Conservation (phyloP, 176 grass and related monocot species). For the Cocos nucifera region DNA sequence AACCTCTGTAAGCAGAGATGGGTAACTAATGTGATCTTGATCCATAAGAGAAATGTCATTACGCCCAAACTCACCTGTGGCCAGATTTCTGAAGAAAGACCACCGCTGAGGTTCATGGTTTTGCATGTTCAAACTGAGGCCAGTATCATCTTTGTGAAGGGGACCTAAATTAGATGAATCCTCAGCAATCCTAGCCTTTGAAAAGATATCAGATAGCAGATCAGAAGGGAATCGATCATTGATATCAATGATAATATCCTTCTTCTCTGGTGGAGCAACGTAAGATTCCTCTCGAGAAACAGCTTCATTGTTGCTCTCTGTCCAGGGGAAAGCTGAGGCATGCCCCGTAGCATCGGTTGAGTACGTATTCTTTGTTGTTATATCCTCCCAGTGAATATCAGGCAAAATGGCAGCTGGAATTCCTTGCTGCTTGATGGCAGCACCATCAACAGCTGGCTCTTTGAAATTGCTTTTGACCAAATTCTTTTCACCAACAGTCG, state of each 20-base stretch:
- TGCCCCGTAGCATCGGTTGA: conserved; percentile 16
- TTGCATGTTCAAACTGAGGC: conserved; percentile 69
- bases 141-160: conserved; percentile 55
- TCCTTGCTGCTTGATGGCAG: conserved; percentile 20
- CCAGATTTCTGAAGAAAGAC: conserved; percentile 97
- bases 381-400: conserved; percentile 32
- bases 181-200: conserved; percentile 55
- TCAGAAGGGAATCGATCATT: conserved; percentile 62
- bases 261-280: conserved; percentile 30
- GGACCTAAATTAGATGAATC: conserved; percentile 45
- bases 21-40: conserved; percentile 29
- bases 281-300: conserved; percentile 35
- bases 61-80: conserved; percentile 56
- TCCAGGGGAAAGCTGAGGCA: conserved; percentile 22
- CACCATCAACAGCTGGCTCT: conserved; percentile 25
- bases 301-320: conserved; percentile 15
- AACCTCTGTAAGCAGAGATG: conserved; percentile 32
- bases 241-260: conserved; percentile 44
- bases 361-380: conserved; percentile 10
- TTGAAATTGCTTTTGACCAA: conserved; percentile 31
- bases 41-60: conserved; percentile 57
- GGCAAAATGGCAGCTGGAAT: conserved; percentile 26
- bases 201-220: conserved; percentile 90
- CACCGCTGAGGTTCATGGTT: conserved; percentile 78
- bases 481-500: conserved; percentile 24